Conservation (phyloP, 345 rosid genomes). For the Excoecaria cochinchinensis region DNA sequence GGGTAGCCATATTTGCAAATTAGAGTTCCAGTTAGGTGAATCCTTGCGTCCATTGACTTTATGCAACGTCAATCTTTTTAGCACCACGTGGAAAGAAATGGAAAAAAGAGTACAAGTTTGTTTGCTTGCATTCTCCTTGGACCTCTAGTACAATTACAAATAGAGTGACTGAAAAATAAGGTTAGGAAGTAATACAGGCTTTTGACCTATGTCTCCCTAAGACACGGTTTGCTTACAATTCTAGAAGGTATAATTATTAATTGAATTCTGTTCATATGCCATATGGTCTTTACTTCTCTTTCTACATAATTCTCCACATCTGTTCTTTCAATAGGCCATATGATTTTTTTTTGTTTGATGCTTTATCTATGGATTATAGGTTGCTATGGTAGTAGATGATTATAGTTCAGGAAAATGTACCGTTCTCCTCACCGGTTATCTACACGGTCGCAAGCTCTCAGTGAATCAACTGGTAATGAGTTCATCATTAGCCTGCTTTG, state of each 20-base stretch:
- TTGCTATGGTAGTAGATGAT: slow-evolving; percentile 46
- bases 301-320: neutral
- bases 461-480: slow-evolving; percentile 81
- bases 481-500: slow-evolving; percentile 15
- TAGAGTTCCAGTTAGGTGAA: neutral
- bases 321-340: neutral
- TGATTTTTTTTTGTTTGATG: neutral
- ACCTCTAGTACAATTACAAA: neutral
- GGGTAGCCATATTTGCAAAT: neutral
- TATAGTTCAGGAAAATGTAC: slow-evolving; percentile 56
- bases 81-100: neutral
- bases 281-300: neutral
- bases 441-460: slow-evolving; percentile 65
- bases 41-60: neutral
- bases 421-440: slow-evolving; percentile 72
- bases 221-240: neutral
- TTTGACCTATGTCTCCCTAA: neutral
- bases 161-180: neutral
- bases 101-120: neutral
- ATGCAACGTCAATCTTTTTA: neutral
- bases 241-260: neutral
- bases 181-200: neutral
- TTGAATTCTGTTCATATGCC: neutral
- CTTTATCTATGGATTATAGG: slow-evolving; percentile 34
- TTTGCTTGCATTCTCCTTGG: slow-evolving; percentile 5